Base-by-base conservation (phyloP, 139 green algal species). In the Edaphochlamys debaryana region DNA sequence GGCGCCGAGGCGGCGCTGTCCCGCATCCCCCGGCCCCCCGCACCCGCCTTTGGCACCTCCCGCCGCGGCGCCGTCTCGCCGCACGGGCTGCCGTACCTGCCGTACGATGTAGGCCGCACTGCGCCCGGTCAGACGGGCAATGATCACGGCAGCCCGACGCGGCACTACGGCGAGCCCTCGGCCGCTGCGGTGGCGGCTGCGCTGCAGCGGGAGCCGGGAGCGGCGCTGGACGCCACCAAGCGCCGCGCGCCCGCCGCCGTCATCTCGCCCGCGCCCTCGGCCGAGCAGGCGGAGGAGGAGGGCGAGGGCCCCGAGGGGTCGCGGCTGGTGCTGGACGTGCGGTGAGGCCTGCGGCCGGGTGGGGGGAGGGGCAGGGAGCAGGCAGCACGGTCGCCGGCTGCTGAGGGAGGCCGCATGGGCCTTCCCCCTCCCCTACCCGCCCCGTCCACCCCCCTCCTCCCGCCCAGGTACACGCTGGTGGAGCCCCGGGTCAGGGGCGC, bases 401-500 rank as follows among this genome's bases (percentile, higher is more conserved):
- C n/a, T n/a, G n/a, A n/a, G n/a, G n/a, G n/a, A n/a, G n/a, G n/a
- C n/a, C n/a, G n/a, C n/a, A n/a, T n/a, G n/a, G n/a, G n/a, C n/a
- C n/a, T n/a, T n/a, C n/a, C n/a, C n/a, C n/a, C n/a, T n/a, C n/a
- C n/a, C n/a, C n/a, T n/a, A n/a, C n/a, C n/a, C n/a, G n/a, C n/a
- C n/a, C n/a, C n/a, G n/a, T n/a, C n/a, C n/a, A n/a, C n/a, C n/a
- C n/a, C n/a, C n/a, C n/a, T n/a, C n/a, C n/a, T n/a, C n/a, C n/a
- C n/a, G n/a, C n/a, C n/a, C n/a, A n/a, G n/a, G 13, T 84, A 67
- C 48, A 56, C 27, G 48, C 73, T 82, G 66, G 82, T 87, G 50
- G 82, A 87, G 37, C 36, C 66, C 25, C 72, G 82, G 3, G 73
- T 81, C 30, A 50, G 73, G 30, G 73, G 82, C 38, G 42, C 73